Evolutionary conservation across 2,329 filamentous ascomycete species (phyloP).

Genomic region (Phialophora tarda): DNA sequence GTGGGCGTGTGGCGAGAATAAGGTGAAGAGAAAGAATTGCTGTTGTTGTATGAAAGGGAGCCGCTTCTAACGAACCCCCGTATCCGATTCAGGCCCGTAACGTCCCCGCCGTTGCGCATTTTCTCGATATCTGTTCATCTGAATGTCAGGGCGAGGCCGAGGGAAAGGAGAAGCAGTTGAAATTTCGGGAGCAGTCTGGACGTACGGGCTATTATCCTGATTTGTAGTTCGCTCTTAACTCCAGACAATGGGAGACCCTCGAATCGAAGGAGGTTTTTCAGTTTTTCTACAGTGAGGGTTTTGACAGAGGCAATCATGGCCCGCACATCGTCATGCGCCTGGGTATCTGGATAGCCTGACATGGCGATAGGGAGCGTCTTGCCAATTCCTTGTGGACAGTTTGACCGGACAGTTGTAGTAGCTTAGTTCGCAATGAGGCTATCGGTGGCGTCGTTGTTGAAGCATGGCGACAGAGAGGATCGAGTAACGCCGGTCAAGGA

Average conservation of each 20-base stretch:
- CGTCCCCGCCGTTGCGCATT: conserved; percentile 31
- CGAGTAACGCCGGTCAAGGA: not conserved
- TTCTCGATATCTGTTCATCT: conserved; percentile 36
- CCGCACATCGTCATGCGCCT: conserved; percentile 32
- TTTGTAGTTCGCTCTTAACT: conserved; percentile 81
- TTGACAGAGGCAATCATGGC: conserved; percentile 54
- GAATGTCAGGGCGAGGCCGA: conserved; percentile 33
- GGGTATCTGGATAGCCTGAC: conserved; percentile 22
- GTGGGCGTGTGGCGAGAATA: conserved; percentile 37
- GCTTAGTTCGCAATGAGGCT: not conserved
- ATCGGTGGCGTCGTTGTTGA: conserved; percentile 12
- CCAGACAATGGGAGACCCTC: conserved; percentile 80
- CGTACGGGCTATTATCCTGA: conserved; percentile 78
- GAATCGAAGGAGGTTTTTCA: conserved; percentile 75
- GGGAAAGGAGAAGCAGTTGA: conserved; percentile 12
- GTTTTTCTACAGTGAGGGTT: conserved; percentile 66
- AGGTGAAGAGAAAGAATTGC: conserved; percentile 33
- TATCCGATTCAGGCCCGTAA: conserved; percentile 29
- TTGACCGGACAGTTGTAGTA: conserved; percentile 7
- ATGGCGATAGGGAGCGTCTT: conserved; percentile 24
- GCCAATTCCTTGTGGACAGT: conserved; percentile 4
- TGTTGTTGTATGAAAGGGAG: conserved; percentile 25
- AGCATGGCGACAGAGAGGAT: conserved; percentile 11
- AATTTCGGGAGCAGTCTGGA: conserved; percentile 5
- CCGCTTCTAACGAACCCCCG: conserved; percentile 31